Evolutionary conservation across 306 rosid species (phyloP), one percentile per base, ranked within the genome.

Genomic region (Ochetophila trinervis): DNA sequence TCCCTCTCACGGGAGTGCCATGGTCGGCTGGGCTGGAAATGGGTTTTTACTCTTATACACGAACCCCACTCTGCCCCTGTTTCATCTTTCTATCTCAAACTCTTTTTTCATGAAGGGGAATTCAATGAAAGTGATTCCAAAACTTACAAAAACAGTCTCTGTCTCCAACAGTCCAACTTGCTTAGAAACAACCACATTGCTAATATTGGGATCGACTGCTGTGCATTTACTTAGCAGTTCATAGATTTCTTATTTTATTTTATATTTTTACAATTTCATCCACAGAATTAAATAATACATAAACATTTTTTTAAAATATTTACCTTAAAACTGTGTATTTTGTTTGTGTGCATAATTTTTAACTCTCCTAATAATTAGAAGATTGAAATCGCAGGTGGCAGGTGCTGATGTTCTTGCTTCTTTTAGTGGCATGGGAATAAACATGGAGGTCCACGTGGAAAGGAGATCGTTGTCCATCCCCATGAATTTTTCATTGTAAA

Each of bases 1-100:
- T 86, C 91, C 74, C 74, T 86, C 88, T 85, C 99, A 88, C 96
- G 87, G 57, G 94, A 86, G 75, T 79, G 90, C 88, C 90, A 85
- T 74, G 88, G 88, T 90, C 97, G 73, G 70, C 65, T 81, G 87
- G 86, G 96, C 79, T 84, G 89, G 91, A 87, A 86, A 79, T 74
- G 80, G 83, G 85, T 58, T 83, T n/a, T 80, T 72, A 64, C 88
- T 81, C 78, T 70, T 69, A 78, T 71, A 75, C 74, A 58, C 75
- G 73, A 56, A 45, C 74, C 85, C 81, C 87, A 77, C 82, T 73
- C 30, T 73, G 77, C 67, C 76, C 53, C 58, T 62, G 36, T 74
- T 57, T 75, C 75, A 67, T 67, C 80, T 80, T n/a, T 76, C 87
- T 76, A 79, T 82, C 81, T 55, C 73, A 68, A 74, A 50, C 21